Evolutionary conservation across 2,329 filamentous ascomycete genomes (phyloP), one percentile per base, ranked within the genome.

Genomic region (Lithohypha guttulata): DNA sequence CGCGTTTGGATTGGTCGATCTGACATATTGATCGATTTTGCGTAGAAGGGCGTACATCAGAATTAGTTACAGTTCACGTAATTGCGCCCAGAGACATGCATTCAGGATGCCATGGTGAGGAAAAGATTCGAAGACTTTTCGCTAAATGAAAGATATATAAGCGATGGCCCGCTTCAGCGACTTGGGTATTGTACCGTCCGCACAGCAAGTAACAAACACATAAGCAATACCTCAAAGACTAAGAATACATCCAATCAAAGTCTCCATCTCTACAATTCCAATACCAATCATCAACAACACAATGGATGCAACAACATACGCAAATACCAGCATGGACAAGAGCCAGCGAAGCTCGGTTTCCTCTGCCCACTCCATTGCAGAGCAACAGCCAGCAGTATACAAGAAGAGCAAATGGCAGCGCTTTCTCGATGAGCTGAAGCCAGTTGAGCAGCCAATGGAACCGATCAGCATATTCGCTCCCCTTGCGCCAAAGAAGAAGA

Each of bases 291-390:
- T 27, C 42, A 46, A 39, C 14, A n/a, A n/a, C 26, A 22, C 35
- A 39, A 51, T 51, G 49, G 42, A 39, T 23, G 25, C 41, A 13
- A 45, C 41, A 25, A 45, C 49, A 41, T 34, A 42, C n/a, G 46
- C 42, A 19, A 50, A 47, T 36, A 44, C 46, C 40, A 47, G 47
- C 46, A 34, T 50, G 4, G 29, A 32, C 15, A 15, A 17, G 15
- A 17, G 13, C n/a, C 15, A 30, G 40, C 28, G 34, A 27, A 13
- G 26, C 35, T 36, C 39, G 39, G 21, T 45, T 38, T 39, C 45
- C 43, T 23, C 44, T 42, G 8, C 23, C 34, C 22, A 43, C 45
- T 30, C 23, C 41, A n/a, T n/a, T n/a, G n/a, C n/a, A n/a, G n/a
- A n/a, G n/a, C n/a, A n/a, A n/a, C n/a, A n/a, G n/a, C n/a, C n/a